Percentiles rank a stretch among this genome's conserved stretches.
Conservation (phyloP, 2,329 filamentous ascomycete genomes). For the Leptoxyphium fumago region DNA sequence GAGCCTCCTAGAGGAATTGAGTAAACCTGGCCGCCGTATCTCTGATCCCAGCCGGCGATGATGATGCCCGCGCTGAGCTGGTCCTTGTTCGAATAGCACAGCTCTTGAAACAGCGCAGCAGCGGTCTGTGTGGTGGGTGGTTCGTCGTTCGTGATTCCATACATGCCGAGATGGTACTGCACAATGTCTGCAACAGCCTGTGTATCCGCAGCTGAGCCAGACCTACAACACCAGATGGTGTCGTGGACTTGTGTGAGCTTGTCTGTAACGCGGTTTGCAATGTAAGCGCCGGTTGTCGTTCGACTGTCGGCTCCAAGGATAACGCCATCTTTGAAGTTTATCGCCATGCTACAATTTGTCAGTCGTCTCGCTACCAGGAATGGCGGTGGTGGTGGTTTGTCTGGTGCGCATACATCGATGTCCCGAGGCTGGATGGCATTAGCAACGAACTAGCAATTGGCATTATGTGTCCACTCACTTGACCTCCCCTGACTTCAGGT, state of each 20-base stretch:
- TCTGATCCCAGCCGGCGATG: slow-evolving; percentile 93
- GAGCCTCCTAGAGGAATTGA: slow-evolving; percentile 93
- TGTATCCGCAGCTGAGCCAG: slow-evolving; percentile 91
- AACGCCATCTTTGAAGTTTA: slow-evolving; percentile 96
- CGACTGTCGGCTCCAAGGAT: slow-evolving; percentile 95
- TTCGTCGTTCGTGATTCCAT: slow-evolving; percentile 79
- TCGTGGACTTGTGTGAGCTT: slow-evolving; percentile 98
- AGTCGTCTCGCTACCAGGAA: slow-evolving; percentile 11
- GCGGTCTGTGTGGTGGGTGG: slow-evolving; percentile 88
- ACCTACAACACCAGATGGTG: slow-evolving; percentile 99
- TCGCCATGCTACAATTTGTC: slow-evolving; percentile 61
- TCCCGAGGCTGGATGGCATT: slow-evolving; percentile 56
- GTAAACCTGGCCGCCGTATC: slow-evolving; percentile 93
- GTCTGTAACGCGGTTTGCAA: slow-evolving; percentile 97
- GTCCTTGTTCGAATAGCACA: slow-evolving; percentile 98
- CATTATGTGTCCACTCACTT: slow-evolving; percentile 50
- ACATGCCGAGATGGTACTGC: slow-evolving; percentile 88
- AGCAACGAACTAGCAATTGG: too few relatives aligned
- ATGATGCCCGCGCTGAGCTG: slow-evolving; percentile 74
- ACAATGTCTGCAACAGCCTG: slow-evolving; percentile 98
- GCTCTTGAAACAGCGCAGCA: slow-evolving; percentile 89
- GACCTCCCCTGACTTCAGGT: slow-evolving; percentile 96
- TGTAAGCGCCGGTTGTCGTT: slow-evolving; percentile 95
- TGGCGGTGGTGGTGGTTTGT: slow-evolving; percentile 7
- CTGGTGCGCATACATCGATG: slow-evolving; percentile 63